Evolutionary conservation across 805 yeast species (phyloP), one percentile per base, ranked within the genome.

Genomic region (Barnettozyma siamensis): DNA sequence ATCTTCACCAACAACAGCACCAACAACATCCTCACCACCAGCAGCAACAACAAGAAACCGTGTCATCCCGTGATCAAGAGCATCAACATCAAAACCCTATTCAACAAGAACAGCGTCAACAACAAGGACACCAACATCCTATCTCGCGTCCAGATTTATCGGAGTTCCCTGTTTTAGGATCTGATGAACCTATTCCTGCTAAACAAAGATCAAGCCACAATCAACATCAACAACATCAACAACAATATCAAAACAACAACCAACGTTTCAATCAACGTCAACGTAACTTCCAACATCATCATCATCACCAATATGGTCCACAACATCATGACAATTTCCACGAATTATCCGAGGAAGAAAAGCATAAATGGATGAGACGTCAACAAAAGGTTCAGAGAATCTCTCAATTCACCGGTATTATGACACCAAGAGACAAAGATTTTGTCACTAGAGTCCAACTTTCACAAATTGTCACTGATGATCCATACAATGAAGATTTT

Each of bases 341-440:
- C 56, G 64, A 52, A 71, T 64, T 82, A 54, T 69, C 83, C 32
- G 85, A 84, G 7, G 91, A 83, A 55, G 89, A 84, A 57, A 81
- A 81, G 59, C 81, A 76, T 48, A 73, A 78, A 50, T 68, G 79
- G 42, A 73, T 78, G 42, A 69, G 67, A 36, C 80, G 93, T 66
- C 87, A 81, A 49, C 81, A 80, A 45, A 83, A 85, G 59, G 88
- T 83, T 38, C 73, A 79, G 35, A 73, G 83, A 48, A 85, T 88
- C 54, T 72, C 84, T 58, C 80, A 78, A 56, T 87, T 82, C 66
- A 84, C 93, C 23, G 97, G 97, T 48, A 78, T 93, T 48, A 93
- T 93, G 99, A 87, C 88, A 55, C 95, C 96, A 43, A 85, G 91
- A 67, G 99, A 93, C 63, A 89, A 89, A 66, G 96, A 91, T 65